Evolutionary conservation across 768 basidiomycete genomes (phyloP).

Genomic region (Kwoniella sp.): DNA sequence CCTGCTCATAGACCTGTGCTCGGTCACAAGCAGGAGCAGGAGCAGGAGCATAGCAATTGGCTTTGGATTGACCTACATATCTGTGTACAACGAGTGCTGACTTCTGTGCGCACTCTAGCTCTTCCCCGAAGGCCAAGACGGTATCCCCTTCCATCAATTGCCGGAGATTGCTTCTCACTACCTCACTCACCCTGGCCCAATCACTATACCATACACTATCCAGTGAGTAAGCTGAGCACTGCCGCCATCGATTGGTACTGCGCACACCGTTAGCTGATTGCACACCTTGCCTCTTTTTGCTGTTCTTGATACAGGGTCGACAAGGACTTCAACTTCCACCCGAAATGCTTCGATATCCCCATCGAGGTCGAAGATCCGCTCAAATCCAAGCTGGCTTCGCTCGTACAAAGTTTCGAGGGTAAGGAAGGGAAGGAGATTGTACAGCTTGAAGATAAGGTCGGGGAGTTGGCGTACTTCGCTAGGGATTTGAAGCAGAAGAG

Average conservation of each 20-base stretch:
- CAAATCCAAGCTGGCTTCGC: slow-evolving; percentile 71
- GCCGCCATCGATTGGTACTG: background rate
- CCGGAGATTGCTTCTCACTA: slow-evolving; percentile 83
- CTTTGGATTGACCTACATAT: background rate
- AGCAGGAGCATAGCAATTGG: too few species aligned
- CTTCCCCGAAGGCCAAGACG: slow-evolving; percentile 34
- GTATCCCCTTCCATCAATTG: slow-evolving; percentile 72
- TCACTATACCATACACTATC: slow-evolving; percentile 70
- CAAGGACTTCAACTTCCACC: slow-evolving; percentile 64
- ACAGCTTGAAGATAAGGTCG: slow-evolving; percentile 87
- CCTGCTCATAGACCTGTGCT: too few species aligned
- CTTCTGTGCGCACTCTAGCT: slow-evolving; percentile 20
- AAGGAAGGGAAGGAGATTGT: slow-evolving; percentile 69
- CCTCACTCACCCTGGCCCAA: slow-evolving; percentile 74
- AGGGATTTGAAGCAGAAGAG: slow-evolving; percentile 84
- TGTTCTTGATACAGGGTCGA: slow-evolving; percentile 41
- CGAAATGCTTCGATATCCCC: slow-evolving; percentile 82
- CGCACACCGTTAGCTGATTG: background rate
- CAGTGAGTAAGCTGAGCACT: slow-evolving; percentile 28
- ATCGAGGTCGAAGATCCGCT: slow-evolving; percentile 79
- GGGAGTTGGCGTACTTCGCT: slow-evolving; percentile 77
- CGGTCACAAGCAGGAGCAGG: too few species aligned
- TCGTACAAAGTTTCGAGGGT: slow-evolving; percentile 69
- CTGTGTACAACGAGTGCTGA: too few species aligned
- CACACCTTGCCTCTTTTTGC: background rate